phyloP scores from a whole-genome alignment of 2,329 filamentous ascomycete species.

The Fusarium multiceps region DNA sequence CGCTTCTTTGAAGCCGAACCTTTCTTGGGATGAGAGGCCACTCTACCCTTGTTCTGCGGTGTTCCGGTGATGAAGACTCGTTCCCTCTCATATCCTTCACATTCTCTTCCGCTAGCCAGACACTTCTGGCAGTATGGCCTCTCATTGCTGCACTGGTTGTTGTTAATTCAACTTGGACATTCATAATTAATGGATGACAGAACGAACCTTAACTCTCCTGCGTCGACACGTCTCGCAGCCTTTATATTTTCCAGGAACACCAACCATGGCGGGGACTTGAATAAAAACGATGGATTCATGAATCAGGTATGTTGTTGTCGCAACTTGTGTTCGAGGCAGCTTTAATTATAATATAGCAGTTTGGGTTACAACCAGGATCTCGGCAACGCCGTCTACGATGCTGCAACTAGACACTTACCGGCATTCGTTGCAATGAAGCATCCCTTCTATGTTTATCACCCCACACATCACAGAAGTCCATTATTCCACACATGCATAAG shows the following conservation, averaged over 20 bases:
- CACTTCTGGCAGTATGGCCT: slow-evolving; percentile 71
- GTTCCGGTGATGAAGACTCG: slow-evolving; percentile 74
- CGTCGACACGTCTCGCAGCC: slow-evolving; percentile 71
- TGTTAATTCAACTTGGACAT: slow-evolving; percentile 8
- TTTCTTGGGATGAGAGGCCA: slow-evolving; percentile 66
- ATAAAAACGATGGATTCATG: not conserved
- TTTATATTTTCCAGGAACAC: slow-evolving; percentile 72
- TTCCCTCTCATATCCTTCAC: slow-evolving; percentile 71
- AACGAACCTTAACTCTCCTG: slow-evolving; percentile 67
- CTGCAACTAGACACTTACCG: slow-evolving; percentile 39
- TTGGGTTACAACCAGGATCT: slow-evolving; percentile 11
- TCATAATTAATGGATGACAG: not conserved
- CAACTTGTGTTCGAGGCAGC: not conserved
- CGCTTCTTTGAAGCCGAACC: slow-evolving; percentile 50
- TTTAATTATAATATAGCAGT: slow-evolving; percentile 5
- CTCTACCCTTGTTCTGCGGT: slow-evolving; percentile 63
- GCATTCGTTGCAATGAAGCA: slow-evolving; percentile 31
- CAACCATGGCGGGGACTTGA: slow-evolving; percentile 61
- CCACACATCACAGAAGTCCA: slow-evolving; percentile 37
- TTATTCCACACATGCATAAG: slow-evolving; percentile 27
- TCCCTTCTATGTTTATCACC: slow-evolving; percentile 33
- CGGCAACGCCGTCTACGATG: slow-evolving; percentile 24
- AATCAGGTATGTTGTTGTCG: not conserved
- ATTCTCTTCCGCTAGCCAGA: slow-evolving; percentile 65
- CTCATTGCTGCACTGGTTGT: slow-evolving; percentile 69